These are phyloP conservation scores for Leccinum pachyderme DNA, from an alignment of 1,284 basidiomycete genomes.

Conservation along the genomic window DNA sequence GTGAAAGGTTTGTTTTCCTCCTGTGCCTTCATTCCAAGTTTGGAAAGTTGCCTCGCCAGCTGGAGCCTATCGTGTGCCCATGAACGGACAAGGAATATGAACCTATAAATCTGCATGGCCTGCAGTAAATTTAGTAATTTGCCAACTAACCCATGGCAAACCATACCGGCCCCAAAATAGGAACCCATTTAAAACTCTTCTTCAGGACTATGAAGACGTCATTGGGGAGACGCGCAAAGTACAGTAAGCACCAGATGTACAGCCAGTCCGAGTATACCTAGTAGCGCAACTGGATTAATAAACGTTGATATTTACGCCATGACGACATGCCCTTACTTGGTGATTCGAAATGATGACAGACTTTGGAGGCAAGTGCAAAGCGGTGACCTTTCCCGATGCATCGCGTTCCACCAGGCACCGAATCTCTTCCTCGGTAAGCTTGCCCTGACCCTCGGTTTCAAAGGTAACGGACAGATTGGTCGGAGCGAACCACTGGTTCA, in stretches of 20 bases:
- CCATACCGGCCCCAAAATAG: slow-evolving; percentile 84
- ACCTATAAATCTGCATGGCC: slow-evolving; percentile 91
- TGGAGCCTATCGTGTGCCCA: slow-evolving; percentile 80
- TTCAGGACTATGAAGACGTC: slow-evolving; percentile 90
- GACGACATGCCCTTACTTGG: slow-evolving; percentile 49
- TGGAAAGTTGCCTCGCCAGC: slow-evolving; percentile 58
- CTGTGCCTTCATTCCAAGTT: slow-evolving; percentile 58
- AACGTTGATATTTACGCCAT: neutral
- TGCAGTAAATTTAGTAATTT: slow-evolving; percentile 31
- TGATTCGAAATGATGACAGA: slow-evolving; percentile 82
- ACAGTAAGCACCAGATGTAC: slow-evolving; percentile 87
- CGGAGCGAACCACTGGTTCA: slow-evolving; percentile 81
- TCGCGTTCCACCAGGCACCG: slow-evolving; percentile 55
- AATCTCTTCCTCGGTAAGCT: slow-evolving; percentile 58
- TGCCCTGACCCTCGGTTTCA: slow-evolving; percentile 62
- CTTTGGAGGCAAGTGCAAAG: slow-evolving; percentile 72
- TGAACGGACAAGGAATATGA: slow-evolving; percentile 85
- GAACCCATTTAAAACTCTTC: slow-evolving; percentile 84
- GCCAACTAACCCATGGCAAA: neutral
- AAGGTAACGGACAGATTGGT: slow-evolving; percentile 76
- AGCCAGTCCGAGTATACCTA: slow-evolving; percentile 91
- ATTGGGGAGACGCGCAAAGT: slow-evolving; percentile 69
- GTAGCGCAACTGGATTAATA: slow-evolving; percentile 4
- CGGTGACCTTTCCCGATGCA: slow-evolving; percentile 52
- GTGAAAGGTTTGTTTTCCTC: slow-evolving; percentile 69